Base-by-base conservation (phyloP, 2,329 filamentous ascomycete genomes). In the Zymoseptoria passerinii region DNA sequence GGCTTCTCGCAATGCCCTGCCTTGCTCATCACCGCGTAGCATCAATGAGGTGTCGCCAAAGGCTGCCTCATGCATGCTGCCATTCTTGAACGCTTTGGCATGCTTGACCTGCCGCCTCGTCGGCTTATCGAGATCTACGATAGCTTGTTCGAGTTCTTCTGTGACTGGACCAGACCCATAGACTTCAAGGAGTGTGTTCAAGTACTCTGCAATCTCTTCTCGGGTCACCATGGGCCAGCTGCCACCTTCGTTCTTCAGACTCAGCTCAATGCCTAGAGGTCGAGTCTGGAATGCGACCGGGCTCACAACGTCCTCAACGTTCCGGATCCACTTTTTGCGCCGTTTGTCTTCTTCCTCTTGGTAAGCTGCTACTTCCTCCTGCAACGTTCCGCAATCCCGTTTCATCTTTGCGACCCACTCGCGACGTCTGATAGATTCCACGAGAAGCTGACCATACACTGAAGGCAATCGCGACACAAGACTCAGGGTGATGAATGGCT, bases 391-490 rank as follows among this genome's bases (percentile, higher is more conserved):
- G 0, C 92, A 94, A 68, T 97, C 94, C 2, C 83, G 82, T 70
- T 88, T 90, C 72, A 97, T 87, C 74, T 95, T 96, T 55, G 95
- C 90, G 10, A 83, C 84, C 92, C 94, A 99, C 74, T 96, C 92
- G 35, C 86, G 86, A 20, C 94, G 86, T 58, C 89, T 84, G 48
- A 96, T 84, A 16, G 90, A 88, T 74, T 99, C 94, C 3, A 90
- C 83, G 19, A 95, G 78, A 59, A 96, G 88, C 2, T 91, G 92
- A 0, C 92, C 92, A 71, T 97, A 99, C 66, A 95, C 85, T 58
- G 88, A 87, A 0, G 94, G 94, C 28, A 97, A 81, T 62, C 92
- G 85, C 50, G 92, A 86, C 40, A 96, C 86, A 20, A 90, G 79
- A 18, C 86, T 85, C 20, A 99, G 79, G 48, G 89, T 83, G 62